Conservation (phyloP, 176 grass and related monocot genomes). For the Hyparrhenia diplandra region DNA sequence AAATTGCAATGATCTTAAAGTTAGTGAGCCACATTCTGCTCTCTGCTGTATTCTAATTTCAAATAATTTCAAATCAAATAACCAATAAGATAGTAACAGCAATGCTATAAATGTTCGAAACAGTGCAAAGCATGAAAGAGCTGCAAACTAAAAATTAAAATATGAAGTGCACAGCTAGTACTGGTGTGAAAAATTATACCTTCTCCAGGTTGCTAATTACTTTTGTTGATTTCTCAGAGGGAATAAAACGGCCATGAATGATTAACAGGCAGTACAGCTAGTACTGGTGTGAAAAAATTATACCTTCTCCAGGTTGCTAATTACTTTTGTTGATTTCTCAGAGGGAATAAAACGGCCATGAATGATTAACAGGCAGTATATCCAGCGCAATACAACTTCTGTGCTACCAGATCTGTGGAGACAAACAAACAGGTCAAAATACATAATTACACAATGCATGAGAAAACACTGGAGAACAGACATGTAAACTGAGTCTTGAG, state of each 20-base stretch:
- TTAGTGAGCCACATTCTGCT: background rate
- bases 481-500: background rate
- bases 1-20: background rate
- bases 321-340: constrained; percentile 46
- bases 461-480: constrained; percentile 1
- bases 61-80: background rate
- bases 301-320: constrained; percentile 70
- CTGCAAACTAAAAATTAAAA: constrained; percentile 1
- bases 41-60: background rate
- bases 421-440: background rate
- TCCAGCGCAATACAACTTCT: constrained; percentile 68
- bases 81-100: background rate
- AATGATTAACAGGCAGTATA: constrained; percentile 73
- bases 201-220: too few relatives aligned
- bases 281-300: constrained; percentile 8
- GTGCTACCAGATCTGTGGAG: constrained; percentile 53
- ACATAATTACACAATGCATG: background rate
- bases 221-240: too few relatives aligned
- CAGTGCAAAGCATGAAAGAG: constrained; percentile 1
- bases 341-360: constrained; percentile 63
- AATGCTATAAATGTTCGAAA: background rate
- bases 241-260: too few relatives aligned
- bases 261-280: too few relatives aligned
- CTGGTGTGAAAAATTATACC: too few relatives aligned
- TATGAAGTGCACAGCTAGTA: background rate